These are phyloP conservation scores for Paraphaeosphaeria minitans DNA, from an alignment of 2,329 filamentous ascomycete genomes.

Conservation along the genomic window DNA sequence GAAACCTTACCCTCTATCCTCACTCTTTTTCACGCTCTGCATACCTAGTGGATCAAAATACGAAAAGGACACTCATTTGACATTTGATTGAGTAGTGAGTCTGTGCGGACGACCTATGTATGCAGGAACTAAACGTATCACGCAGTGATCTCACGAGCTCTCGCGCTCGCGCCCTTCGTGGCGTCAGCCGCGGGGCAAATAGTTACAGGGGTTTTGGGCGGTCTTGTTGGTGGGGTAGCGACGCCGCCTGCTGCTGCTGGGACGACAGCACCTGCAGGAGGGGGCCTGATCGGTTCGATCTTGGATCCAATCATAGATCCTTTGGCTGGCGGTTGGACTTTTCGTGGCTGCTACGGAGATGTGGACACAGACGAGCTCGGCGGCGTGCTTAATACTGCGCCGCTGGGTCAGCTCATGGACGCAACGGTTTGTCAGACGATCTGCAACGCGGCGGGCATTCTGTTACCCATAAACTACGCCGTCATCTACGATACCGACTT, in stretches of 20 bases:
- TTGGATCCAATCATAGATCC: too few species aligned
- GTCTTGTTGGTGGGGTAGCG: not conserved
- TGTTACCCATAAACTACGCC: not conserved
- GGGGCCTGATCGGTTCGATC: too few species aligned
- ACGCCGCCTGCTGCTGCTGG: not conserved
- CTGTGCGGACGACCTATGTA: not conserved
- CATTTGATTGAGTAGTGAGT: not conserved
- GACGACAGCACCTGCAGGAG: too few species aligned
- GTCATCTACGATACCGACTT: not conserved
- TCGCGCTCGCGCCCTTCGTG: not conserved
- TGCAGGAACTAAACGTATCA: not conserved
- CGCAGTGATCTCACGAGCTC: not conserved
- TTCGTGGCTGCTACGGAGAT: too few species aligned
- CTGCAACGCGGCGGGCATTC: not conserved
- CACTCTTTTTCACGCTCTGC: not conserved
- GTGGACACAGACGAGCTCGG: too few species aligned
- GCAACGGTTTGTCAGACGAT: not conserved
- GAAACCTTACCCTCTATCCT: not conserved
- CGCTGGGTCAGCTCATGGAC: not conserved
- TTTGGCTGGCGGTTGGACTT: too few species aligned
- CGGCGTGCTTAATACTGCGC: not conserved
- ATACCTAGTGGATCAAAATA: not conserved
- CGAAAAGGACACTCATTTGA: not conserved
- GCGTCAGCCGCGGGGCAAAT: not conserved
- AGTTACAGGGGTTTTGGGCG: not conserved